A percentile compares a stretch with the other conserved stretches of the same genome.
Conservation (phyloP, 768 basidiomycete species). For the Pleurotus platypus region DNA sequence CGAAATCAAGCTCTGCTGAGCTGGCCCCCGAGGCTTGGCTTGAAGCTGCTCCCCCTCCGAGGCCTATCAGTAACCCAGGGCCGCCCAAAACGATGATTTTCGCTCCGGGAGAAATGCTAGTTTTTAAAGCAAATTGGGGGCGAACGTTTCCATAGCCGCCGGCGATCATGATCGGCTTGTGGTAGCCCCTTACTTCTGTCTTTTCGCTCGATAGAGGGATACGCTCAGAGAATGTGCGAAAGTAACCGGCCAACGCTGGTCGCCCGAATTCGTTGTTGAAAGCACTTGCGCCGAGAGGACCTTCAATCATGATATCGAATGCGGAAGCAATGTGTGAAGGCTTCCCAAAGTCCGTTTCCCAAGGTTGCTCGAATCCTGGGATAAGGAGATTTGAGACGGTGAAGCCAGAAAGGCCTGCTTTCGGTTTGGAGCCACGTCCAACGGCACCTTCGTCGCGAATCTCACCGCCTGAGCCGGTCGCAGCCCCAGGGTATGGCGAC, state of each 20-base stretch:
- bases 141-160: slow-evolving; percentile 95
- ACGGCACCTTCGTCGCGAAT: slow-evolving; percentile 98
- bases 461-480: slow-evolving; percentile 97
- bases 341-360: slow-evolving; percentile 93
- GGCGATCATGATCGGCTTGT: slow-evolving; percentile 99
- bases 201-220: slow-evolving; percentile 50
- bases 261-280: slow-evolving; percentile 99
- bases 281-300: slow-evolving; percentile 88
- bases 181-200: slow-evolving; percentile 85
- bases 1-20: slow-evolving; percentile 93
- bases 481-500: slow-evolving; percentile 97
- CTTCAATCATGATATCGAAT: slow-evolving; percentile 96
- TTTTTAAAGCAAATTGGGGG: slow-evolving; percentile 77
- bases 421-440: slow-evolving; percentile 92
- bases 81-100: slow-evolving; percentile 93
- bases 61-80: slow-evolving; percentile 92
- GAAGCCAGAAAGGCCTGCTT: slow-evolving; percentile 91
- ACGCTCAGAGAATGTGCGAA: slow-evolving; percentile 88
- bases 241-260: slow-evolving; percentile 89
- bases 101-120: slow-evolving; percentile 71
- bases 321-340: slow-evolving; percentile 91
- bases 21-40: slow-evolving; percentile 90
- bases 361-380: slow-evolving; percentile 87
- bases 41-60: slow-evolving; percentile 95
- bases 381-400: slow-evolving; percentile 93